These are phyloP conservation scores for Epicoccum nigrum DNA, from an alignment of 2,329 filamentous ascomycete species.

Conservation along the genomic window DNA sequence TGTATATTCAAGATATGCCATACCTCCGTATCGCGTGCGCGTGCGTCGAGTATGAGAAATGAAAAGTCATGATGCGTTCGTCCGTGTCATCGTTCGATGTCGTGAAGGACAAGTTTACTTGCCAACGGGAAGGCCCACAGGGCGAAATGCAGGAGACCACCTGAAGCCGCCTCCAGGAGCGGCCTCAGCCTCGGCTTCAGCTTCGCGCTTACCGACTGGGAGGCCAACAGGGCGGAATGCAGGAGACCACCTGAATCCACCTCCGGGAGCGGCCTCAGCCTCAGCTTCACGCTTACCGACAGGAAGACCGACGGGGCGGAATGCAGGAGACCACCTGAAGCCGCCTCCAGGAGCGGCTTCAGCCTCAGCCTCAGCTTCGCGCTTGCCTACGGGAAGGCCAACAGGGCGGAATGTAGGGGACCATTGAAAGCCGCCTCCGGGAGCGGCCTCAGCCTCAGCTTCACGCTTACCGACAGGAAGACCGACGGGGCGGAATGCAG, in stretches of 20 bases:
- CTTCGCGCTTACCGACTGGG: slow-evolving; percentile 25
- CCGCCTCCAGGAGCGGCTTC: neutral
- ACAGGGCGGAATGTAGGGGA: slow-evolving; percentile 4
- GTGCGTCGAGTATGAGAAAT: slow-evolving; percentile 2
- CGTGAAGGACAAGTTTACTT: slow-evolving; percentile 20
- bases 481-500: slow-evolving; percentile 20
- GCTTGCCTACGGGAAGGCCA: slow-evolving; percentile 21
- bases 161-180: neutral
- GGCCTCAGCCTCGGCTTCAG: neutral
- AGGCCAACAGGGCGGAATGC: slow-evolving; percentile 21
- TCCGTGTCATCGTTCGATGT: neutral
- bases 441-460: neutral
- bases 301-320: slow-evolving; percentile 8
- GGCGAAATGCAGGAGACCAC: slow-evolving; percentile 2
- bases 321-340: neutral
- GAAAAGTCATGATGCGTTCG: slow-evolving; percentile 6
- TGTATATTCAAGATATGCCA: slow-evolving; percentile 4
- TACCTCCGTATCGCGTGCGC: neutral
- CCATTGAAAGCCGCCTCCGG: neutral
- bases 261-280: slow-evolving; percentile 11
- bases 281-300: slow-evolving; percentile 18
- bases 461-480: slow-evolving; percentile 26
- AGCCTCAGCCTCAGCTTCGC: slow-evolving; percentile 31
- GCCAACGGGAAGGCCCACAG: slow-evolving; percentile 24
- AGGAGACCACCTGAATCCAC: neutral